Evolutionary conservation across 192 early-diverging fungal genomes (phyloP).

Genomic region (Lobosporangium transversale): DNA sequence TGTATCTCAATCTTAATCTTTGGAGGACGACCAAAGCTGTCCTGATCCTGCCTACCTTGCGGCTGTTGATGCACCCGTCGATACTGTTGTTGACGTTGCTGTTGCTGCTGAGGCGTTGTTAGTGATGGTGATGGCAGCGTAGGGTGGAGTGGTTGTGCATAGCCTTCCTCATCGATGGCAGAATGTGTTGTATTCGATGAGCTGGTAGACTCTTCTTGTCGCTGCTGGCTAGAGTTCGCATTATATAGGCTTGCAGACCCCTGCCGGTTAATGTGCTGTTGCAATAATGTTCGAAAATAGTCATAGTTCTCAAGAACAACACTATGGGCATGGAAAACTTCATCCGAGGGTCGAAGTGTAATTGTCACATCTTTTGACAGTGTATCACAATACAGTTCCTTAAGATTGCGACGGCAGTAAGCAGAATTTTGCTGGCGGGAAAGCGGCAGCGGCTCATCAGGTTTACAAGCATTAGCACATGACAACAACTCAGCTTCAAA

Average conservation of each 20-base stretch:
- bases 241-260: neutral
- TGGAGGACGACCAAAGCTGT: neutral
- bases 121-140: neutral
- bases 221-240: neutral
- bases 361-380: slow-evolving; percentile 37
- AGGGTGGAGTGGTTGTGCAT: slow-evolving; percentile 28
- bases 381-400: slow-evolving; percentile 40
- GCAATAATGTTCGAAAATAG: slow-evolving; percentile 20
- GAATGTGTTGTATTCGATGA: neutral
- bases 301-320: slow-evolving; percentile 35
- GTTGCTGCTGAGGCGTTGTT: slow-evolving; percentile 1
- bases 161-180: slow-evolving; percentile 35
- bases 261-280: too few relatives aligned
- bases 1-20: slow-evolving; percentile 9
- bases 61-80: neutral
- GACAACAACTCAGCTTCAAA: neutral
- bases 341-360: slow-evolving; percentile 11
- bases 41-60: neutral
- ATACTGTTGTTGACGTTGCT: slow-evolving; percentile 3
- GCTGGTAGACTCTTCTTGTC: neutral
- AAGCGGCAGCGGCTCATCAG: slow-evolving; percentile 26
- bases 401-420: slow-evolving; percentile 48
- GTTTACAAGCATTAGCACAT: neutral
- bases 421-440: slow-evolving; percentile 39
- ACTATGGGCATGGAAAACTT: slow-evolving; percentile 38